Base-by-base conservation (phyloP, 257 asterid species). In the Nicotiana knightiana region DNA sequence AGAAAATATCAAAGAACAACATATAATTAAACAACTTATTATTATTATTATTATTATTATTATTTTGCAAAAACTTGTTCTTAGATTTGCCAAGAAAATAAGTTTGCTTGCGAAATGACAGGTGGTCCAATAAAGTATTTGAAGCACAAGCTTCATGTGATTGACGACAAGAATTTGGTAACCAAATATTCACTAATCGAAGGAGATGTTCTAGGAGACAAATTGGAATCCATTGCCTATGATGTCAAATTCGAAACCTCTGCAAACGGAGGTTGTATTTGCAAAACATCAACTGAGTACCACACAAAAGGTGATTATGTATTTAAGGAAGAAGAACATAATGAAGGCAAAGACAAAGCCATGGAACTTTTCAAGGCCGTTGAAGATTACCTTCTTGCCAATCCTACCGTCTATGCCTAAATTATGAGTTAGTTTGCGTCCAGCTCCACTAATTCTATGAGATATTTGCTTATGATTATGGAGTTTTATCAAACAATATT, bases 241-340 rank as follows among this genome's bases (percentile, higher is more conserved):
- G 85, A 67, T 17, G 5, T 68, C 4, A 77, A 77, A 54, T 46
- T 85, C 15, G 87, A 67, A 26, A 28, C 81, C 7, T 54, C 83
- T 32, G 68, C 53, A 15, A 55, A 82, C 39, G 87, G 87, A 48
- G 87, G 87, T 0, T 67, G 75, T 58, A 43, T 61, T 58, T 58
- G 81, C 76, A 82, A 68, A 48, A 63, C 58, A 3, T 78, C 8
- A 21, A 82, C 68, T 32, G 64, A n/a, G 21, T 77, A 67, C 4
- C 66, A 81, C 67, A 66, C 83, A 17, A 77, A 81, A 54, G 76
- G 73, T 51, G 70, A 59, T 21, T 46, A 58, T 63, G 76, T 51
- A 21, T 16, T 82, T 51, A 85, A 32, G 17, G 87, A 85, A 11
- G 85, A 85, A 68, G 76, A 81, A 77, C 53, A 81, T 1, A 85